A percentile compares a stretch with the other conserved stretches of the same genome.
Evolutionary conservation across 352 stramenopile species (phyloP).

Genomic region (Globisporangium camurandrum): DNA sequence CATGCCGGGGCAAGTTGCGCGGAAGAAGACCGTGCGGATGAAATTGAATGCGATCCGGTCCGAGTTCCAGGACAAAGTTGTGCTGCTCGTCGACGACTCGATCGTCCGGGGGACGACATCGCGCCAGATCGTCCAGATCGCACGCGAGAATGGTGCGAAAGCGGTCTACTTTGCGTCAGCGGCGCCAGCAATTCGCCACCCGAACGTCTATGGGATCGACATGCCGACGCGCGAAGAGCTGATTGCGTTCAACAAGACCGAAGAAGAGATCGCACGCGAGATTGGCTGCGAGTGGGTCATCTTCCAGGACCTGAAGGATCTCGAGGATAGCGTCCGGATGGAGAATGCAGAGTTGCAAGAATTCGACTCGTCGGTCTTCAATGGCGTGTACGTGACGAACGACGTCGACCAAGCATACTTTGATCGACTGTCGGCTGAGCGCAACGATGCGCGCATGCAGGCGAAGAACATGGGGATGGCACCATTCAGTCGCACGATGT

Average conservation of each 20-base stretch:
- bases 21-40: slow-evolving; percentile 96
- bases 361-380: slow-evolving; percentile 98
- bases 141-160: slow-evolving; percentile 95
- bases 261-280: slow-evolving; percentile 91
- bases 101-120: slow-evolving; percentile 98
- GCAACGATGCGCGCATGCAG: slow-evolving; percentile 77
- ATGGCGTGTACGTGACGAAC: slow-evolving; percentile 94
- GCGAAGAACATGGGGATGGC: slow-evolving; percentile 80
- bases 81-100: slow-evolving; percentile 98
- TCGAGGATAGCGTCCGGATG: slow-evolving; percentile 83
- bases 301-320: slow-evolving; percentile 89
- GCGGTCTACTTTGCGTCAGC: slow-evolving; percentile 95
- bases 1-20: slow-evolving; percentile 95
- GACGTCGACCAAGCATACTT: slow-evolving; percentile 87
- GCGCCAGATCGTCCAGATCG: slow-evolving; percentile 98
- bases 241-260: slow-evolving; percentile 93
- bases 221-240: slow-evolving; percentile 97
- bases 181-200: slow-evolving; percentile 95
- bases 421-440: slow-evolving; percentile 65
- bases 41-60: slow-evolving; percentile 97
- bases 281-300: slow-evolving; percentile 96
- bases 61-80: slow-evolving; percentile 91
- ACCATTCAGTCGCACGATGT: slow-evolving; percentile 70
- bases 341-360: slow-evolving; percentile 57
- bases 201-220: slow-evolving; percentile 99